Evolutionary conservation across 2,329 filamentous ascomycete genomes (phyloP).

Genomic region (Neonectria sp.): DNA sequence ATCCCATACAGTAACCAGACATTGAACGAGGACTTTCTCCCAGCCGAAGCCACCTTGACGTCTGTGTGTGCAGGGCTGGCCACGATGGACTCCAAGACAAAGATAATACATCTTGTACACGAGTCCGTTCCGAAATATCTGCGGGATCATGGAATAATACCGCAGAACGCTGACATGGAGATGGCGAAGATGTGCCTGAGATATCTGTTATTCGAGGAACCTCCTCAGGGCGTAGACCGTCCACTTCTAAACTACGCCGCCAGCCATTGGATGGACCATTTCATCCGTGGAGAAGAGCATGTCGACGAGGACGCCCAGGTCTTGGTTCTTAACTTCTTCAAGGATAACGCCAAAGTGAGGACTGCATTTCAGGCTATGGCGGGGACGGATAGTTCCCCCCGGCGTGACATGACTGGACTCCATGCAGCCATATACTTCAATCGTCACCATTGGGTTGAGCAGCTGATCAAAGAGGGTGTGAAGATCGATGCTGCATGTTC

Average conservation of each 20-base stretch:
- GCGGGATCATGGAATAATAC: neutral
- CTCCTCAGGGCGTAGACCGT: neutral
- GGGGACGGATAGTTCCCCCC: neutral
- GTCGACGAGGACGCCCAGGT: neutral
- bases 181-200: neutral
- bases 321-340: neutral
- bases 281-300: neutral
- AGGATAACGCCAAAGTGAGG: neutral
- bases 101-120: neutral
- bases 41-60: neutral
- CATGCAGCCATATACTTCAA: conserved; percentile 1
- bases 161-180: neutral
- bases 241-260: neutral
- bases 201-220: neutral
- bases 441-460: neutral
- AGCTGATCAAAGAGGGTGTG: neutral
- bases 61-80: neutral
- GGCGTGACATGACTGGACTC: neutral
- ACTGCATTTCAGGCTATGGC: neutral
- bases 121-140: neutral
- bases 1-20: neutral
- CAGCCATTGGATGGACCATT: neutral
- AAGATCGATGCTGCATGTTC: neutral
- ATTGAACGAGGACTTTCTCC: neutral
- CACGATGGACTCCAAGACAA: conserved; percentile 3